Base-by-base conservation (phyloP, 176 grass and related monocot species). In the Juncus inflexus region DNA sequence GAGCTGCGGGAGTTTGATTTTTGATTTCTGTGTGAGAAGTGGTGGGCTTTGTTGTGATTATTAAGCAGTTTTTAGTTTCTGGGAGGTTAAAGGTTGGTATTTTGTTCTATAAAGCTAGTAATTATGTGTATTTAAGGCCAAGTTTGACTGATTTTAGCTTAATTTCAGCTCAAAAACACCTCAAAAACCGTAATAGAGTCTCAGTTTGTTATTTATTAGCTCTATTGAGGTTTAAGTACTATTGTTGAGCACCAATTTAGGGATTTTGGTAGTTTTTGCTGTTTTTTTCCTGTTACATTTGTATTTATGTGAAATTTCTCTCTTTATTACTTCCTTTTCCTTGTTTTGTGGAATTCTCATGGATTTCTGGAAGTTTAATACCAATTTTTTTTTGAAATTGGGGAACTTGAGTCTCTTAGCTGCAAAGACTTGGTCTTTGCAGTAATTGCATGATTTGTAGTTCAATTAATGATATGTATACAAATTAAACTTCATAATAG, bases 111-210 rank as follows among this genome's bases (percentile, higher is more conserved):
- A 1, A 9, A 47, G 43, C 9, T 5, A 9, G 43, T 47, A 47
- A 6, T 47, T 47, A 47, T 47, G 9, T 9, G 2, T 15, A 41
- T 52, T 69, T 16, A 15, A 52, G 58, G 35, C 6, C 28, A 60
- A 15, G 41, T 71, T 59, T 15, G 68, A 40, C 19, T 59, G 52
- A 71, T 71, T 55, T 58, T 71, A 36, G 50, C 54, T 60, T 59
- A 71, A 71, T 71, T 71, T 60, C 54, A 60, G 68, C 54, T 71
- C 36, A 71, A 47, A 42, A 47, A 39, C 42, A 13, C 7, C 13
- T 60, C 16, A 16, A 59, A 71, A 71, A 59, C 9, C n/a, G 7
- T 39, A 60, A 45, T 71, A 71, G 40, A 28, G 15, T 59, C 7
- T 4, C 13, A 12, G 54, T 59, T 37, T 16, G 54, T 68, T 52